phyloP scores from a whole-genome alignment of 2,329 filamentous ascomycete species.

The Dissoconium aciculare region DNA sequence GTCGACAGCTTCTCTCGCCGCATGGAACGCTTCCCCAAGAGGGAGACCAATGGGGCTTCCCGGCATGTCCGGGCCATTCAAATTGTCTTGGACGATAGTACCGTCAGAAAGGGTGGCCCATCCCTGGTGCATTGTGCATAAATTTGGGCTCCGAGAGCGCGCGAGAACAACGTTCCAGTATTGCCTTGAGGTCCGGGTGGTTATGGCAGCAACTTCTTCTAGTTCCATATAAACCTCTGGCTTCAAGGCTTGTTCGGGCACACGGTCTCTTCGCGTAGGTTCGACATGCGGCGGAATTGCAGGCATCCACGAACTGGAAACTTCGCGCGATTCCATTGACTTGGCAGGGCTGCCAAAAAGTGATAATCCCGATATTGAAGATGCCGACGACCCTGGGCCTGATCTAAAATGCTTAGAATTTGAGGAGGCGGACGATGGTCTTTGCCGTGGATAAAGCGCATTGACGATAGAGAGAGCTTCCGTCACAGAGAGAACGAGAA shows the following conservation, averaged over 20 bases:
- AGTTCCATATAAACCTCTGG: not conserved
- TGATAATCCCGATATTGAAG: slow-evolving; percentile 35
- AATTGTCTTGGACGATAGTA: no score
- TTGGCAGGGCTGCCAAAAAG: slow-evolving; percentile 33
- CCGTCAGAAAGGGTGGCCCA: no score
- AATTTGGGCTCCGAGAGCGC: no score
- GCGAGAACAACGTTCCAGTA: no score
- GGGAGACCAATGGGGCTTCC: no score
- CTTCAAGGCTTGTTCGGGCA: not conserved
- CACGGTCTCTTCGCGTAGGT: no score
- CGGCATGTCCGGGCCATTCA: no score
- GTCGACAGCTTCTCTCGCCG: no score
- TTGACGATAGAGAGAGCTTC: slow-evolving; percentile 71
- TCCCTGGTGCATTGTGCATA: no score
- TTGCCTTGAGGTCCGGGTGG: not conserved
- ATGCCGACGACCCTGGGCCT: slow-evolving; percentile 33
- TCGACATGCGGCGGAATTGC: not conserved
- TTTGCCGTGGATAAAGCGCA: slow-evolving; percentile 63
- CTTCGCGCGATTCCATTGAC: no score
- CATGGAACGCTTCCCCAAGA: no score
- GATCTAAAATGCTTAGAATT: slow-evolving; percentile 34
- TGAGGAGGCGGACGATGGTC: slow-evolving; percentile 43
- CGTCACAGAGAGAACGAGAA: slow-evolving; percentile 45
- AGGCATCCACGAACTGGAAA: not conserved
- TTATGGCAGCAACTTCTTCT: not conserved